Base-by-base conservation (phyloP, 768 basidiomycete species). In the Trametes cinnabarina region DNA sequence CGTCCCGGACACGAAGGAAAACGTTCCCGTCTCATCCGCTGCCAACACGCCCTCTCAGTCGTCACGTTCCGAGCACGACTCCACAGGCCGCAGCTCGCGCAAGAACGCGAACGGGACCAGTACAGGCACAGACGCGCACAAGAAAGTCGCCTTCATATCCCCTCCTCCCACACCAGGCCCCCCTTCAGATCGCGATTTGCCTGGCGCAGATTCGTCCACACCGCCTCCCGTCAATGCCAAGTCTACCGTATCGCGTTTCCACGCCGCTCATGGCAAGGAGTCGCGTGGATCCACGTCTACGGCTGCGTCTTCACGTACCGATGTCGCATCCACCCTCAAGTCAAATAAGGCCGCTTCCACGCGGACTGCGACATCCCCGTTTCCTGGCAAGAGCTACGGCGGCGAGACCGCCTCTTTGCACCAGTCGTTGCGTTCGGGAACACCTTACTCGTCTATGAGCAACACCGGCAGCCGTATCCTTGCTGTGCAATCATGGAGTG, bases 121-220 rank as follows among this genome's bases (percentile, higher is more conserved):
- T 22, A 65, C 66, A 37, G 58, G 34, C 46, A 71, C 71, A 60
- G 87, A 88, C 63, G 76, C 82, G 30, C 83, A 82, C 67, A 94
- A 94, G 79, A 92, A 92, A 74, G 92, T 94, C 43, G 92, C 90
- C 25, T 94, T 94, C 74, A 80, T 89, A 66, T 90, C 90, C 26
- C 90, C 90, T 47, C 84, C 88, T 14, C 88, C 87, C 26, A 88
- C 89, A 0, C 85, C 87, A 37, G 79, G 74, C 59, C 75, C 80
- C 58, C 68, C 69, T 51, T 58, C 69, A 61, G 82, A 86, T 71
- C 80, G 78, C 67, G 70, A 77, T 50, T 73, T 84, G 53, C 79
- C 82, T 46, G 79, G 82, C 63, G 71, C 79, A 60, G 72, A 78
- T 51, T 66, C 68, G 28, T 63, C 71, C 61, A 62, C 63, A 69